Percentiles rank a stretch among this genome's conserved stretches.
Evolutionary conservation across 2,329 filamentous ascomycete genomes (phyloP).

Genomic region (Hirsutella rhossiliensis): DNA sequence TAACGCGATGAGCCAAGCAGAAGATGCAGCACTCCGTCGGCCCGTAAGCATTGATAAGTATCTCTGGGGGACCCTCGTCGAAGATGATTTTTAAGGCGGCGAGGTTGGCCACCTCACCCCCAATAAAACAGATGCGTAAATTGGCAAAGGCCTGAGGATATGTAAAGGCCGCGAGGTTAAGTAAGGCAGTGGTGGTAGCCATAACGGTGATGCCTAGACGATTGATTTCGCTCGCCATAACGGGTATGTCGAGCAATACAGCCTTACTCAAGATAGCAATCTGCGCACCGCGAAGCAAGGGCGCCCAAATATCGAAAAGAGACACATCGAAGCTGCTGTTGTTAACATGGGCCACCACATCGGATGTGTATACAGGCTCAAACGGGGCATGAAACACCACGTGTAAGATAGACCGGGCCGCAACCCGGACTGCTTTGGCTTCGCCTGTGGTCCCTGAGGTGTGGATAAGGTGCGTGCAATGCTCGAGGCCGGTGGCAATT

Average conservation of each 20-base stretch:
- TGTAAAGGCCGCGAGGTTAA: background rate
- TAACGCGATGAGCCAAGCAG: background rate
- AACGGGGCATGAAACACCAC: background rate
- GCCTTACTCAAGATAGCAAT: background rate
- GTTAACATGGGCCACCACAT: background rate
- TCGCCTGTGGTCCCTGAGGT: background rate
- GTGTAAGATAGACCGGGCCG: background rate
- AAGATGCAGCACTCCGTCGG: slow-evolving; percentile 1
- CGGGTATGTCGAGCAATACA: background rate
- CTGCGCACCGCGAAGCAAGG: background rate
- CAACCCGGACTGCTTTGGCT: background rate
- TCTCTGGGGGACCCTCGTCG: background rate
- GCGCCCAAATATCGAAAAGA: background rate
- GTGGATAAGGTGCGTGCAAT: slow-evolving; percentile 1
- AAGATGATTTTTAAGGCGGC: background rate
- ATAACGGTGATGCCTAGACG: background rate
- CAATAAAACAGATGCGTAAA: background rate
- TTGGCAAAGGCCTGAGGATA: background rate
- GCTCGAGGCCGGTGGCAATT: background rate
- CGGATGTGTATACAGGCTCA: background rate
- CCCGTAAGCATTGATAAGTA: background rate
- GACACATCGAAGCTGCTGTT: slow-evolving; percentile 1
- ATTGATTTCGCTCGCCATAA: background rate
- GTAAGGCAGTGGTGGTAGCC: background rate
- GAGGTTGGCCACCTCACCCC: background rate